Evolutionary conservation across 495 filamentous ascomycete species (phyloP).

Genomic region (Bombardia bombarda): DNA sequence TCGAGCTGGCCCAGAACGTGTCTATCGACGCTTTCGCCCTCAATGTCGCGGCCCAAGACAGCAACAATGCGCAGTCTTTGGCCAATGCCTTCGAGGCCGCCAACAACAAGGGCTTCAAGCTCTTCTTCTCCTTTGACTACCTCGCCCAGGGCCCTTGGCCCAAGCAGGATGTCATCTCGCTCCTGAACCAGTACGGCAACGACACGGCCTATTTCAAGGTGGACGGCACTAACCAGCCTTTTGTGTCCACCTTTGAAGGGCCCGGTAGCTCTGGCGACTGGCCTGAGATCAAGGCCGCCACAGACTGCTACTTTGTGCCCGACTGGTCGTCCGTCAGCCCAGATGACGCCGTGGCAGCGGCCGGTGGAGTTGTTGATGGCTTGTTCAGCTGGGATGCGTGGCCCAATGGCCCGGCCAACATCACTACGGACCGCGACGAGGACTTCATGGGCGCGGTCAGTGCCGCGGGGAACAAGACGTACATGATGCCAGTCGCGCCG

Average conservation of each 20-base stretch:
- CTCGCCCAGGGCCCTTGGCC: constrained; percentile 31
- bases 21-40: constrained; percentile 11
- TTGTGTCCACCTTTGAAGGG: constrained; percentile 52
- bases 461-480: constrained; percentile 28
- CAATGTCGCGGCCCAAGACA: constrained; percentile 35
- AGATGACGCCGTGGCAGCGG: not conserved
- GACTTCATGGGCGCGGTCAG: constrained; percentile 29
- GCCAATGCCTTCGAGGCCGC: constrained; percentile 49
- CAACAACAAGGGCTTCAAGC: constrained; percentile 44
- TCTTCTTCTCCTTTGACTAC: constrained; percentile 55
- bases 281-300: constrained; percentile 18
- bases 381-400: constrained; percentile 49
- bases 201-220: constrained; percentile 45
- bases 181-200: constrained; percentile 38
- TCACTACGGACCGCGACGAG: constrained; percentile 37
- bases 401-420: constrained; percentile 37
- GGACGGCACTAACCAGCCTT: constrained; percentile 30
- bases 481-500: constrained; percentile 52
- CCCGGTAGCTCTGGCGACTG: constrained; percentile 19
- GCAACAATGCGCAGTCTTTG: constrained; percentile 38
- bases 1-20: constrained; percentile 21
- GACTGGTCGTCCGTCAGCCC: constrained; percentile 24
- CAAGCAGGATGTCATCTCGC: constrained; percentile 33
- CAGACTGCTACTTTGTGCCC: constrained; percentile 23
- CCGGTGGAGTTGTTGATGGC: constrained; percentile 41